Evolutionary conservation across 371 early-diverging fungal species (phyloP).

Genomic region (Mortierella sp.): DNA sequence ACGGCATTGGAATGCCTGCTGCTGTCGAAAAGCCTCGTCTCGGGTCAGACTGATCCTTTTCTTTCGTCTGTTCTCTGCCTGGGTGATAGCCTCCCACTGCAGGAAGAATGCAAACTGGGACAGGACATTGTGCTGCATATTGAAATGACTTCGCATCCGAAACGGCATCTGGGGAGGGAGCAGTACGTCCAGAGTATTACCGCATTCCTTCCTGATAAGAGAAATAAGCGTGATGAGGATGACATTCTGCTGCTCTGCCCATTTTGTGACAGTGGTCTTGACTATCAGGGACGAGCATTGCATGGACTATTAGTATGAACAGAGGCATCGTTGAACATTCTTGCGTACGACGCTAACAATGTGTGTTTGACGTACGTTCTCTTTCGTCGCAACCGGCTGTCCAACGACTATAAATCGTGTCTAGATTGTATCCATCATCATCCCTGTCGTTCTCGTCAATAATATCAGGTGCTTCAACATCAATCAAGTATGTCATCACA

Average conservation of each 20-base stretch:
- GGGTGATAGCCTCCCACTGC: slow-evolving; percentile 45
- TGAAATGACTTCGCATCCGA: slow-evolving; percentile 29
- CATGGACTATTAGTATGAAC: background rate
- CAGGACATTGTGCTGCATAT: slow-evolving; percentile 16
- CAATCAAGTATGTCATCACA: slow-evolving; percentile 33
- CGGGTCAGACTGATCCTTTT: slow-evolving; percentile 3
- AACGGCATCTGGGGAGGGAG: slow-evolving; percentile 30
- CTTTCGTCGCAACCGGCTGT: slow-evolving; percentile 1
- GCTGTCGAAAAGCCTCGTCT: slow-evolving; percentile 23
- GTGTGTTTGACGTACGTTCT: slow-evolving; percentile 22
- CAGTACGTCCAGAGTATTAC: slow-evolving; percentile 7
- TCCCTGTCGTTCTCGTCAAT: slow-evolving; percentile 30
- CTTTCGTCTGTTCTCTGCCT: slow-evolving; percentile 20
- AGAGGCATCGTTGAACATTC: background rate
- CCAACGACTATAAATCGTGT: slow-evolving; percentile 25
- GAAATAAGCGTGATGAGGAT: slow-evolving; percentile 32
- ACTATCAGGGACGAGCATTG: slow-evolving; percentile 7
- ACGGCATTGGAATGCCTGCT: slow-evolving; percentile 18
- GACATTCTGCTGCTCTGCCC: slow-evolving; percentile 42
- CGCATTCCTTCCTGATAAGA: slow-evolving; percentile 14
- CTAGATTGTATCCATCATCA: slow-evolving; percentile 29
- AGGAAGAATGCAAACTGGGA: slow-evolving; percentile 49
- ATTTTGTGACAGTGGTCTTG: slow-evolving; percentile 7
- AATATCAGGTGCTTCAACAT: slow-evolving; percentile 28
- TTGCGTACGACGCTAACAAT: too few relatives aligned